A percentile compares a stretch with the other conserved stretches of the same genome.
These are phyloP conservation scores for Teunomyces stri DNA, from an alignment of 805 yeast genomes.

Conservation along the genomic window DNA sequence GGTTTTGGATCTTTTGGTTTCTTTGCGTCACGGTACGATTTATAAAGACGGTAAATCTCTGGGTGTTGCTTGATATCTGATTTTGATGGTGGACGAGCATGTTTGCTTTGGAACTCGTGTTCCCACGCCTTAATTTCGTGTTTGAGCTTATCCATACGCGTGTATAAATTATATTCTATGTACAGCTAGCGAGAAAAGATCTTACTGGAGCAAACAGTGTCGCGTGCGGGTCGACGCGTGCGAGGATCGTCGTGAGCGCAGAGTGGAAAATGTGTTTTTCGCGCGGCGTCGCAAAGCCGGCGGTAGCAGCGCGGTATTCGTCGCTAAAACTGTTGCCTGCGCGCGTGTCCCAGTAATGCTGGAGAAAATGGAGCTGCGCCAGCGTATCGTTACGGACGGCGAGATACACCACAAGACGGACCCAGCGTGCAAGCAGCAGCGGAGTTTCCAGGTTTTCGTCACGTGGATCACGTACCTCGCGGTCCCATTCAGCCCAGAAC, in stretches of 20 bases:
- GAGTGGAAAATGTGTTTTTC: constrained; percentile 22
- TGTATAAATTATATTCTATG: neutral
- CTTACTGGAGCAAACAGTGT: constrained; percentile 45
- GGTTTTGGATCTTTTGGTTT: neutral
- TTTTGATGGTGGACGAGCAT: constrained; percentile 32
- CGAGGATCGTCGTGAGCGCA: constrained; percentile 20
- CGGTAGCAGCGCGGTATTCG: constrained; percentile 16
- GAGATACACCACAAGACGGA: constrained; percentile 32
- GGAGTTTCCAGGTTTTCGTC: neutral
- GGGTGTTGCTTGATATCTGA: constrained; percentile 32
- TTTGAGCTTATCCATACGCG: constrained; percentile 15
- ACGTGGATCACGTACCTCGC: constrained; percentile 27
- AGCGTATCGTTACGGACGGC: constrained; percentile 23
- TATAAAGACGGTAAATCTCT: constrained; percentile 30
- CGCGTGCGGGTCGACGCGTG: constrained; percentile 34
- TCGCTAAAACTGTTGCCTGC: constrained; percentile 22
- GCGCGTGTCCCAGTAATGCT: constrained; percentile 27
- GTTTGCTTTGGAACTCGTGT: constrained; percentile 23
- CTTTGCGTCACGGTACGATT: constrained; percentile 22
- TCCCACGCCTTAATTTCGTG: constrained; percentile 42
- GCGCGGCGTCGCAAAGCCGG: constrained; percentile 16
- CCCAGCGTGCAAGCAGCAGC: constrained; percentile 21
- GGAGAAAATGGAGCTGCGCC: constrained; percentile 27
- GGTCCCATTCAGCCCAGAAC: constrained; percentile 42
- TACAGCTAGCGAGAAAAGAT: constrained; percentile 1